phyloP scores from a whole-genome alignment of 306 rosid genomes.

The Lathyrus aphaca region DNA sequence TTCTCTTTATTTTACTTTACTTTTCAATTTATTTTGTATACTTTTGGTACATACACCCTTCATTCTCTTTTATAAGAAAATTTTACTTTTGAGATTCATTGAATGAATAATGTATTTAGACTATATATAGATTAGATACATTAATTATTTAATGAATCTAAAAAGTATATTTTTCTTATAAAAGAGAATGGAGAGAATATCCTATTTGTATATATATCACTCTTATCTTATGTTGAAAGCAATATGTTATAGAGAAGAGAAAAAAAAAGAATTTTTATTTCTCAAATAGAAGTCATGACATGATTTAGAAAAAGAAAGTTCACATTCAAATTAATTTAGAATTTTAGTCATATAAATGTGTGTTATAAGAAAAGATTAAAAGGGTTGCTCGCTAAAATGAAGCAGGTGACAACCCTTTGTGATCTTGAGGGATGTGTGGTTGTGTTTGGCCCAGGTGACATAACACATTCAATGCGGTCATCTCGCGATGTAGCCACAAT shows the following conservation, averaged over 20 bases:
- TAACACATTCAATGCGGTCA: conserved; percentile 17
- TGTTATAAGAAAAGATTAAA: not conserved
- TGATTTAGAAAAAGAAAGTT: not conserved
- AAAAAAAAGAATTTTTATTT: too few relatives aligned
- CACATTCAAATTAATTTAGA: not conserved
- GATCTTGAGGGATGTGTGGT: not conserved
- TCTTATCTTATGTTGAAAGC: not conserved
- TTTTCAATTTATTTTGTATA: too few relatives aligned
- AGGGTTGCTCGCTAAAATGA: conserved; percentile 24
- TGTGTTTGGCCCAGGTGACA: conserved; percentile 3
- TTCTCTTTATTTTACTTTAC: too few relatives aligned
- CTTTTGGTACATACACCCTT: too few relatives aligned
- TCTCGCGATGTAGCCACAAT: not conserved
- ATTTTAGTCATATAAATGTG: not conserved
- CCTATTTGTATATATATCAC: not conserved
- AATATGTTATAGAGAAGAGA: not conserved
- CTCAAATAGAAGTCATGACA: not conserved
- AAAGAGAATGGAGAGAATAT: too few relatives aligned
- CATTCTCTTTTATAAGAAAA: too few relatives aligned
- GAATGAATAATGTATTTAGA: too few relatives aligned
- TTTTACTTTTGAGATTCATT: too few relatives aligned
- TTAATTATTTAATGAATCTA: too few relatives aligned
- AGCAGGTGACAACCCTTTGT: conserved; percentile 17
- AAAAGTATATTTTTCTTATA: too few relatives aligned
- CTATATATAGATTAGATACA: too few relatives aligned